Percentiles rank a stretch among this genome's conserved stretches.
These are phyloP conservation scores for Pichia gijzeniarum DNA, from an alignment of 805 yeast species.

Conservation along the genomic window DNA sequence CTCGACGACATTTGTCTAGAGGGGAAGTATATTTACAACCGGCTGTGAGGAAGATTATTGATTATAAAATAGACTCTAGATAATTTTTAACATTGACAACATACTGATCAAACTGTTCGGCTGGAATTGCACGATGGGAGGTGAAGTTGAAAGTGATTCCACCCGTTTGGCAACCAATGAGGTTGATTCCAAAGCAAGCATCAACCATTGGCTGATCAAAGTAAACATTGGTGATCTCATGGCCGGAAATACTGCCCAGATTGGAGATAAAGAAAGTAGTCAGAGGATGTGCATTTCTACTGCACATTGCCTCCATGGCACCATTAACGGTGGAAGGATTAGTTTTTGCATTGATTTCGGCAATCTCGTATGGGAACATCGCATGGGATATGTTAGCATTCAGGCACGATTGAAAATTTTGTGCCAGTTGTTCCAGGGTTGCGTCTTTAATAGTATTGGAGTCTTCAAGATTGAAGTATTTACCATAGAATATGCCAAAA, in stretches of 20 bases:
- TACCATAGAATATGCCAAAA: conserved; percentile 12
- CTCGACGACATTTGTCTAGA: conserved; percentile 30
- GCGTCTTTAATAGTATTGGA: not conserved
- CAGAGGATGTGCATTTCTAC: conserved; percentile 5
- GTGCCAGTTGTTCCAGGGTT: not conserved
- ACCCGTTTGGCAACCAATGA: conserved; percentile 1
- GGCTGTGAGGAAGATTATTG: too few relatives aligned
- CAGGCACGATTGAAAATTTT: conserved; percentile 5
- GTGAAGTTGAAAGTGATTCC: conserved; percentile 9
- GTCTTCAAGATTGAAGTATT: conserved; percentile 1
- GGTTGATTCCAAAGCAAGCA: conserved; percentile 11
- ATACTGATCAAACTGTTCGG: conserved; percentile 1
- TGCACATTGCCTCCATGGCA: conserved; percentile 2
- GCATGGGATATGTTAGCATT: conserved; percentile 1
- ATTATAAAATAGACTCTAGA: not conserved
- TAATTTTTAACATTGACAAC: conserved; percentile 1
- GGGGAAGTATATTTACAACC: conserved; percentile 26
- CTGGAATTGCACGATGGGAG: conserved; percentile 9
- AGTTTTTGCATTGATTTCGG: not conserved
- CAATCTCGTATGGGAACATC: conserved; percentile 3
- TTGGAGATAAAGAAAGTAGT: conserved; percentile 12
- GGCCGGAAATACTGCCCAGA: conserved; percentile 4
- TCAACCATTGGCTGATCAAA: conserved; percentile 16
- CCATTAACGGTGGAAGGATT: not conserved
- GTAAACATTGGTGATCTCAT: not conserved